phyloP scores from a whole-genome alignment of 768 basidiomycete genomes.

The Crassisporium funariophilum region DNA sequence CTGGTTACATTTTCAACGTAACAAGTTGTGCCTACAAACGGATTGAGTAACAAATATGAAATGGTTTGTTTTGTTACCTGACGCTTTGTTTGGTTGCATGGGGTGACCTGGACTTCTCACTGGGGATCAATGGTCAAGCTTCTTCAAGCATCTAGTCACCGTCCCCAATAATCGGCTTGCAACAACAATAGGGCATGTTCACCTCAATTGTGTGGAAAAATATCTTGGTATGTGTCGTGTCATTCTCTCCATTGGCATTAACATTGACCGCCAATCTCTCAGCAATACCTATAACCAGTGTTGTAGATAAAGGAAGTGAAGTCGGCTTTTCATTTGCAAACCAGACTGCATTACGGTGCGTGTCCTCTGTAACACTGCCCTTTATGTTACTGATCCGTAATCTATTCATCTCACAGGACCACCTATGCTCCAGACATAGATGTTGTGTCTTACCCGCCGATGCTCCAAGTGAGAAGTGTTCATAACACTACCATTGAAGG shows the following conservation, averaged over 20 bases:
- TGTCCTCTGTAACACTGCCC: background rate
- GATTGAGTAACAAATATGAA: background rate
- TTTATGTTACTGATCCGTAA: background rate
- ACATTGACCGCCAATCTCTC: background rate
- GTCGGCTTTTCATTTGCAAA: slow-evolving; percentile 19
- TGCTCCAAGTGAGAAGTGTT: slow-evolving; percentile 20
- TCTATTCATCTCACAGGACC: slow-evolving; percentile 6
- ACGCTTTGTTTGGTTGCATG: background rate
- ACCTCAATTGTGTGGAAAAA: slow-evolving; percentile 22
- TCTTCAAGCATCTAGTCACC: slow-evolving; percentile 21
- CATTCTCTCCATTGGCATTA: background rate
- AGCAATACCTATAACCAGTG: slow-evolving; percentile 23
- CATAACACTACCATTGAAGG: slow-evolving; percentile 30
- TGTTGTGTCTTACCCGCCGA: slow-evolving; percentile 14
- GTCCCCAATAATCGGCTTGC: slow-evolving; percentile 23
- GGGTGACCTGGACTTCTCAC: background rate
- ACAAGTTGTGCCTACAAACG: background rate
- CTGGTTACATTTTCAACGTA: background rate
- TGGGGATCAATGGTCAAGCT: slow-evolving; percentile 23
- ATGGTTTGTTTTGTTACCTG: background rate
- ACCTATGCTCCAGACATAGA: slow-evolving; percentile 24
- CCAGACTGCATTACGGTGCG: slow-evolving; percentile 10
- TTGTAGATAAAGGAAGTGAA: slow-evolving; percentile 27
- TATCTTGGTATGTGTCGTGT: slow-evolving; percentile 14
- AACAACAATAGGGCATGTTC: slow-evolving; percentile 24